A percentile compares a stretch with the other conserved stretches of the same genome.
These are phyloP conservation scores for Paramecium primaurelia DNA, from an alignment of 73 alveolate genomes.

Conservation along the genomic window DNA sequence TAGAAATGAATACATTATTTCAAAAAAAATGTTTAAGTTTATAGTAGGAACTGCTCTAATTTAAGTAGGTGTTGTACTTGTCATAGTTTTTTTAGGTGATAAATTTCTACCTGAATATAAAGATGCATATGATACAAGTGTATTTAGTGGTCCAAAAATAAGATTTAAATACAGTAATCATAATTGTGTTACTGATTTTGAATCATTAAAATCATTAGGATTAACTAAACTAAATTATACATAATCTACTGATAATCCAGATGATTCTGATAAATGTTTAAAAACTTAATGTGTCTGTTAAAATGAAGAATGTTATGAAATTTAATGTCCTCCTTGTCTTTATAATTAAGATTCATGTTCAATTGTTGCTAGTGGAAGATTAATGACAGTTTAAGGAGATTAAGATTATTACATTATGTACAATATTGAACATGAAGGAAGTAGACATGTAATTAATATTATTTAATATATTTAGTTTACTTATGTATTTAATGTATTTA, in stretches of 20 bases:
- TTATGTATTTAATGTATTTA: too few species aligned
- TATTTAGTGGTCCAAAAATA: neutral
- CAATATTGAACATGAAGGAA: slow-evolving; percentile 65
- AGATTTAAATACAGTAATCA: slow-evolving; percentile 9
- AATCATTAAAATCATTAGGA: neutral
- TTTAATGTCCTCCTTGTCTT: neutral
- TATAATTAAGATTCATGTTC: neutral
- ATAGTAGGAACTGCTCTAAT: slow-evolving; percentile 79
- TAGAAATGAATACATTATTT: slow-evolving; percentile 89
- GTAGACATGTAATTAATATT: slow-evolving; percentile 78
- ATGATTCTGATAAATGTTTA: neutral
- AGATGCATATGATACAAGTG: slow-evolving; percentile 52
- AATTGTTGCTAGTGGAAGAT: slow-evolving; percentile 63
- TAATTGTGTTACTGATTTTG: neutral
- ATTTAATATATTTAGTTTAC: too few species aligned
- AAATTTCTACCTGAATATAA: slow-evolving; percentile 53
- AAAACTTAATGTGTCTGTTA: neutral
- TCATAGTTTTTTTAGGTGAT: slow-evolving; percentile 60
- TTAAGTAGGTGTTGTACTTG: slow-evolving; percentile 75
- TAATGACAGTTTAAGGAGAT: slow-evolving; percentile 62
- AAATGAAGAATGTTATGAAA: neutral
- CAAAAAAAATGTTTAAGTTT: slow-evolving; percentile 90
- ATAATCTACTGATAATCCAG: neutral
- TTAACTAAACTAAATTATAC: neutral
- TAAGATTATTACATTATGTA: slow-evolving; percentile 66